Base-by-base conservation (phyloP, 768 basidiomycete genomes). In the Tephrocybe sp. region DNA sequence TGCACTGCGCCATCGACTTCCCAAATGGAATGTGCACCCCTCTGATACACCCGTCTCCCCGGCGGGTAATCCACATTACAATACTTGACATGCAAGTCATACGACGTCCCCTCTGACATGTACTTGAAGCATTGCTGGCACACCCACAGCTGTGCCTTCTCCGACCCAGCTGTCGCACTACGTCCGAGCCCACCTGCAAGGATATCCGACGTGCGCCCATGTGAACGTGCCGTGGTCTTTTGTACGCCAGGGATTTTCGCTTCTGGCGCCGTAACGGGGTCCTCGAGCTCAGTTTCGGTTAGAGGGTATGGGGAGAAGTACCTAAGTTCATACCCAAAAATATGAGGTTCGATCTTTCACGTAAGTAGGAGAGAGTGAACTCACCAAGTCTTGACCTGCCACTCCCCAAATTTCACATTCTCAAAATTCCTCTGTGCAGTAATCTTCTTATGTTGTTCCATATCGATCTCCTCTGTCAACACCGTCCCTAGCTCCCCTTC, bases 91-190 rank as follows among this genome's bases (percentile, higher is more conserved):
- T 86, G 75, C 54, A 84, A 54, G 54, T 78, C 87, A 84, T 88
- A 95, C 18, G 75, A 72, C 1, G 71, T 67, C 14, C 83, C 80
- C 40, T 92, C 86, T 2, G 83, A 74, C 86, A 94, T 92, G 64
- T 99, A 99, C 71, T 97, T 98, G 84, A 98, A 97, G 72, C 96
- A 99, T 54, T 83, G 80, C 58, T 94, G 88, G 64, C 93, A 96
- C 4, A 95, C 91, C 81, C 85, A 94, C 17, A 95, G 68, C 26
- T 73, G 68, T 15, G 81, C 69, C 43, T 75, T 75, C 55, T 83
- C 84, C 3, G 72, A 76, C 17, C 53, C 50, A 1, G 39, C 43
- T 15, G 15, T 73, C 70, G 18, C 83, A 73, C 26, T 74, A 72
- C 46, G 51, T 20, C 30, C 18, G 24, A 87, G 64, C 5, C 85